phyloP scores from a whole-genome alignment of 2,329 filamentous ascomycete species.

The Emergomyces pasteurianus region DNA sequence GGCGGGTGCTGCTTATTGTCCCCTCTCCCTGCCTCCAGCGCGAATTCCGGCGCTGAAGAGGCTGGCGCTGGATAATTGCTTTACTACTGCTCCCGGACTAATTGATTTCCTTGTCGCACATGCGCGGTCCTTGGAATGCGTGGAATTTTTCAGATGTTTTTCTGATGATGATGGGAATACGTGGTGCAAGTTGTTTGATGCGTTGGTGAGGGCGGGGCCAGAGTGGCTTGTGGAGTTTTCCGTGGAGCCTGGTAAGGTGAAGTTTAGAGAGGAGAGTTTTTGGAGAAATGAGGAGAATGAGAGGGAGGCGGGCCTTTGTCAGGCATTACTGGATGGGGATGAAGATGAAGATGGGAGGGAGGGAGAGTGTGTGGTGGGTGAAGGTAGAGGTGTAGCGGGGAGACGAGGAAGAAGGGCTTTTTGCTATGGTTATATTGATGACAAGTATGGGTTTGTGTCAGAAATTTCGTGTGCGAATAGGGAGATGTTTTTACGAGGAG shows the following conservation, averaged over 20 bases:
- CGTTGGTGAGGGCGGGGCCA: neutral
- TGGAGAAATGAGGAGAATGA: neutral
- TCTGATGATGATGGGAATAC: neutral
- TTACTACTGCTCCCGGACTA: neutral
- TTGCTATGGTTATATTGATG: neutral
- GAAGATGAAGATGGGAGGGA: neutral
- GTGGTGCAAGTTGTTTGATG: neutral
- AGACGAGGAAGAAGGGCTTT: neutral
- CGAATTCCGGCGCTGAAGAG: neutral
- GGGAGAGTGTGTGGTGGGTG: neutral
- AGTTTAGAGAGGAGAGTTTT: neutral
- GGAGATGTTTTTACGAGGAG: neutral
- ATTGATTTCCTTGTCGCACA: neutral
- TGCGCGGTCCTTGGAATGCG: neutral
- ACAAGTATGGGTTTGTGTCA: neutral
- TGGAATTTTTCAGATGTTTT: neutral
- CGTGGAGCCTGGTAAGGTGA: neutral
- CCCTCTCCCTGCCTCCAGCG: neutral
- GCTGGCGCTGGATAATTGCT: neutral
- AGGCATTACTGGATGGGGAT: neutral
- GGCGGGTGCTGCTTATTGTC: neutral
- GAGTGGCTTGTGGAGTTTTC: neutral
- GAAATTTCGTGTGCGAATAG: neutral
- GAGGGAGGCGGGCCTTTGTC: neutral
- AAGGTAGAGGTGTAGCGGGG: neutral